Evolutionary conservation across 2,329 filamentous ascomycete species (phyloP).

Genomic region (Colletotrichum cereale): DNA sequence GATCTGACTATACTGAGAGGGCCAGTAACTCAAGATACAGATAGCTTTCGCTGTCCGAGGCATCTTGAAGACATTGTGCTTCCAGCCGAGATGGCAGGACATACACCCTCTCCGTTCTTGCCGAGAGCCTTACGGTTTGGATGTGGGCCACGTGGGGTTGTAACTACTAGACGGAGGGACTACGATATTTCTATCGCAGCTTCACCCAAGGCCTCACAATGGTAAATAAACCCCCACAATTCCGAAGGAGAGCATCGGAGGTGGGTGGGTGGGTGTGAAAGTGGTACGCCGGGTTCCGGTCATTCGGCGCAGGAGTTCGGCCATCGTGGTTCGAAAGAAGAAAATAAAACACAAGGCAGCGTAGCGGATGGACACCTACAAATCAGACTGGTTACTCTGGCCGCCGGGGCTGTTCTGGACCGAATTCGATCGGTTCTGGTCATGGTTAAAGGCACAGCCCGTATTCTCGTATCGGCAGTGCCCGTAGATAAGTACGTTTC

Average conservation of each 20-base stretch:
- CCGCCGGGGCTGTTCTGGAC: slow-evolving; percentile 38
- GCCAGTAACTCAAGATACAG: not conserved
- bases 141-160: not conserved
- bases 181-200: not conserved
- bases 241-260: not conserved
- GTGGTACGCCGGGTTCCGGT: not conserved
- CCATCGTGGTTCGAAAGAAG: not conserved
- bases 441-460: slow-evolving; percentile 92
- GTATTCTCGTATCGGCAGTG: slow-evolving; percentile 93
- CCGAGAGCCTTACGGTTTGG: not conserved
- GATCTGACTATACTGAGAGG: too few relatives aligned
- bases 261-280: too few relatives aligned
- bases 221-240: not conserved
- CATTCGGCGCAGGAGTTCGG: not conserved
- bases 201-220: not conserved
- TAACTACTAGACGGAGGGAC: not conserved
- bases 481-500: slow-evolving; percentile 93
- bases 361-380: slow-evolving; percentile 54
- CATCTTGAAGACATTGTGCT: too few relatives aligned
- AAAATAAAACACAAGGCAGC: not conserved
- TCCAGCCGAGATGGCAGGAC: not conserved
- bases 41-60: not conserved
- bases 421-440: slow-evolving; percentile 70
- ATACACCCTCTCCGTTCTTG: not conserved
- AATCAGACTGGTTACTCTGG: slow-evolving; percentile 58